Evolutionary conservation across 148 eudicot species (phyloP).

Genomic region (Chenopodium berlandieri): DNA sequence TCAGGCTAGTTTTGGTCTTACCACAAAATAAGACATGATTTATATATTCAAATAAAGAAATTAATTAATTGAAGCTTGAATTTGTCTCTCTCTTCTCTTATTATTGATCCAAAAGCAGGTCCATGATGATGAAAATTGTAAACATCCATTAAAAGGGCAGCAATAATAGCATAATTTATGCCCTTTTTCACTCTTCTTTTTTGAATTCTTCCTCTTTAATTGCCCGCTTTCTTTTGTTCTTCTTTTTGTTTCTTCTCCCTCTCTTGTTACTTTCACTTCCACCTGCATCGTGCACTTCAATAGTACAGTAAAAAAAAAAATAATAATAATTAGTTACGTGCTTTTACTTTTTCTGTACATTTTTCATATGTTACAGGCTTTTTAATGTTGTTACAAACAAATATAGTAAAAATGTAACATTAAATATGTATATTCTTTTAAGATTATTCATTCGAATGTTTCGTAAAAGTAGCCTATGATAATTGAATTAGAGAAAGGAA

Average conservation of each 20-base stretch:
- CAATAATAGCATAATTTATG: constrained; percentile 23
- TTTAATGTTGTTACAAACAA: too few species aligned
- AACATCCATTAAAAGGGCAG: constrained; percentile 33
- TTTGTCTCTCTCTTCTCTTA: constrained; percentile 36
- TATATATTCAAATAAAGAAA: too few species aligned
- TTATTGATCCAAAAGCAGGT: constrained; percentile 41
- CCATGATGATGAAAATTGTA: constrained; percentile 37
- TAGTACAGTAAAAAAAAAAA: background rate
- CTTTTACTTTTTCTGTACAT: background rate
- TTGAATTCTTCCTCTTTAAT: constrained; percentile 20
- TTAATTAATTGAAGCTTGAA: constrained; percentile 17
- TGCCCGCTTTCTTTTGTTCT: constrained; percentile 18
- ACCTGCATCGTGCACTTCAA: constrained; percentile 39
- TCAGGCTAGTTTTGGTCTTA: too few species aligned
- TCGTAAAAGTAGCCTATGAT: too few species aligned
- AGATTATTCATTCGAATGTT: background rate
- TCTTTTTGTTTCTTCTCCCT: constrained; percentile 36
- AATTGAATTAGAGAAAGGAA: background rate
- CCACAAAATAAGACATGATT: too few species aligned
- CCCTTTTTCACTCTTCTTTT: constrained; percentile 35
- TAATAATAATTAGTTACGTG: background rate
- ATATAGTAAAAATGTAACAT: too few species aligned
- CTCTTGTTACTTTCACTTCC: constrained; percentile 52
- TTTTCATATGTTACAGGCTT: too few species aligned
- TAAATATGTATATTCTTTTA: too few species aligned